phyloP scores from a whole-genome alignment of 495 filamentous ascomycete genomes.

The Pseudotulostoma volvatum region DNA sequence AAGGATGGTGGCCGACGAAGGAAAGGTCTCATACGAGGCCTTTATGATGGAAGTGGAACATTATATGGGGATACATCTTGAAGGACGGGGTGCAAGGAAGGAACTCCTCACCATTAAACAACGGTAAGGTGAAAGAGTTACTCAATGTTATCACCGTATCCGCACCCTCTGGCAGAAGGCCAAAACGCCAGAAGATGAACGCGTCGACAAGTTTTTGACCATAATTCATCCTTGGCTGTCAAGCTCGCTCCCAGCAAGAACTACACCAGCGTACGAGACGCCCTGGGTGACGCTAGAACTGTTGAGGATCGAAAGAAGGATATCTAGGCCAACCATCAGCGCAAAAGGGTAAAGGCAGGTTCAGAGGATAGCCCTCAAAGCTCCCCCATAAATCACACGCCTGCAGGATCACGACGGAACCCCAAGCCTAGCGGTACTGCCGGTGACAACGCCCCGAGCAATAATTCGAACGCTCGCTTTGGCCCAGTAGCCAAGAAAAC shows the following conservation, averaged over 20 bases:
- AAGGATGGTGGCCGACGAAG: neutral
- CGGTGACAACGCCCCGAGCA: neutral
- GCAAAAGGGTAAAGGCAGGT: neutral
- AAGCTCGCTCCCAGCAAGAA: neutral
- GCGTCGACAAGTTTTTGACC: neutral
- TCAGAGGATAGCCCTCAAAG: neutral
- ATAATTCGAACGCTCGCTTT: neutral
- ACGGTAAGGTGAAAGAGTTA: neutral
- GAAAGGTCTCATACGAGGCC: neutral
- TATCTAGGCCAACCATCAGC: neutral
- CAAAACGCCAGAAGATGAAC: neutral
- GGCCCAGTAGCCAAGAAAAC: neutral
- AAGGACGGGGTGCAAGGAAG: neutral
- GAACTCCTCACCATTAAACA: neutral
- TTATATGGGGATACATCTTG: neutral
- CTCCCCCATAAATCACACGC: neutral
- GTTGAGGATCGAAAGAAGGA: neutral
- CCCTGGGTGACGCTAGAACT: neutral
- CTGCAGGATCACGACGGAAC: neutral
- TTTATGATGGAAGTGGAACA: neutral
- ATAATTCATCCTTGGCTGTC: neutral
- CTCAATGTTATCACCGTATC: neutral
- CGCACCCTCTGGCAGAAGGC: neutral
- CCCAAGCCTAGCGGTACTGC: neutral
- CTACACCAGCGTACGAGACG: neutral